Conservation (phyloP, 225 moss, liverwort and hornwort species). For the Antitrichia curtipendula region DNA sequence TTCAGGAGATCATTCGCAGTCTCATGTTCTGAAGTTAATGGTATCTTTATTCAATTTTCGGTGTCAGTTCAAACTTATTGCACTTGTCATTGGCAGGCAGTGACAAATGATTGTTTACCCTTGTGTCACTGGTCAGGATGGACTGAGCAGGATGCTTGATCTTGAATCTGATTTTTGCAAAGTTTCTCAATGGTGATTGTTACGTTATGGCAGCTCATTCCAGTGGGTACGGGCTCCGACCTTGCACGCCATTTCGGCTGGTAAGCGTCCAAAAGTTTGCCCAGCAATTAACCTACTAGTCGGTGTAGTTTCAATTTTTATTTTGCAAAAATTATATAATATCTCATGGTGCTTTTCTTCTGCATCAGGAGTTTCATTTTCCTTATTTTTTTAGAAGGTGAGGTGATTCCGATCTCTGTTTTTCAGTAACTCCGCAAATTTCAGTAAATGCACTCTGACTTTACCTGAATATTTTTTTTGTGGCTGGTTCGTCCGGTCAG, state of each 20-base stretch:
- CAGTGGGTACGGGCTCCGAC: conserved; percentile 92
- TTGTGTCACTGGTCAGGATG: conserved; percentile 12
- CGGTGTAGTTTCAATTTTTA: neutral
- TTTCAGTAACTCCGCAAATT: neutral
- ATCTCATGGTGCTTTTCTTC: neutral
- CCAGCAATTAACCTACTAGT: neutral
- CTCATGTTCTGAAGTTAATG: neutral
- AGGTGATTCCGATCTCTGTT: neutral
- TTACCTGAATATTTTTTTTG: neutral
- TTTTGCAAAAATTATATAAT: neutral
- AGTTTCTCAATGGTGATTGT: conserved; percentile 27
- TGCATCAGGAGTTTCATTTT: neutral
- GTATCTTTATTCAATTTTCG: neutral
- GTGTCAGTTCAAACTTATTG: neutral
- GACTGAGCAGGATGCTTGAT: conserved; percentile 6
- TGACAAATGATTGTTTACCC: neutral
- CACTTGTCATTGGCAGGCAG: neutral
- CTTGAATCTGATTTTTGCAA: conserved; percentile 12
- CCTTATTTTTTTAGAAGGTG: neutral
- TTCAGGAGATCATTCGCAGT: neutral
- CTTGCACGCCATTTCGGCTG: conserved; percentile 79
- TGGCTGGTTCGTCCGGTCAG: neutral
- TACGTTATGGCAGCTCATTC: conserved; percentile 60
- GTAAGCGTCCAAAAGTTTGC: conserved; percentile 17
- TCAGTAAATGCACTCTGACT: neutral